Base-by-base conservation (phyloP, 1,284 basidiomycete species). In the Thelephora terrestris region DNA sequence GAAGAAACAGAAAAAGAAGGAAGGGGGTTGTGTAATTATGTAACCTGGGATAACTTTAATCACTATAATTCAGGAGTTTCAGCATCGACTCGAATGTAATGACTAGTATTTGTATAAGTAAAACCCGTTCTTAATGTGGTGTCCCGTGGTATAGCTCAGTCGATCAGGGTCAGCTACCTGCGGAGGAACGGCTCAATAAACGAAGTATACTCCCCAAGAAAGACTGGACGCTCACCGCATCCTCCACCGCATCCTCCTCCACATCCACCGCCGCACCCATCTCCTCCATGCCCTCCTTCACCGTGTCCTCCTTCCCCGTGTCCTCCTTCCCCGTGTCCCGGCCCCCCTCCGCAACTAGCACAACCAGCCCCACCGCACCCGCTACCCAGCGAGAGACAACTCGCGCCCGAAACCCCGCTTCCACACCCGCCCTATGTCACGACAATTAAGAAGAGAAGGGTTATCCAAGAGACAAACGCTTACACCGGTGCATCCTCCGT, bases 21-120 rank as follows among this genome's bases (percentile, higher is more conserved):
- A 53, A 43, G 78, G 75, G 58, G 74, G 77, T 49, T 85, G 82
- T 61, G 61, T 81, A 45, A 71, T 85, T 47, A 85, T 85, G 81
- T 84, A 64, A 60, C 34, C 20, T 9, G 9, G 21, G 4, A 32
- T 32, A 32, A 32, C 6, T 32, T 14, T 14, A 32, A 3, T 32
- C 14, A 12, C 29, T 32, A 10, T 32, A 32, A 10, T 14, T 10
- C 12, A 12, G 29, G 12, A 32, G 29, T 32, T 32, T 32, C 7
- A 32, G 12, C 9, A 32, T 27, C 29, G 12, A 32, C 29, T 32
- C 12, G 29, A 32, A 32, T 14, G 14, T 10, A 10, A 32, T 7
- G 29, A 5, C 5, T 5, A 27, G 27, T 27, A 10, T 27, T 27
- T 5, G 10, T 5, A 27, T 27, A 27, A 4, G 25, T 27, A 27